These are phyloP conservation scores for Lotmaria passim DNA, from an alignment of 208 protist genomes.

Conservation along the genomic window DNA sequence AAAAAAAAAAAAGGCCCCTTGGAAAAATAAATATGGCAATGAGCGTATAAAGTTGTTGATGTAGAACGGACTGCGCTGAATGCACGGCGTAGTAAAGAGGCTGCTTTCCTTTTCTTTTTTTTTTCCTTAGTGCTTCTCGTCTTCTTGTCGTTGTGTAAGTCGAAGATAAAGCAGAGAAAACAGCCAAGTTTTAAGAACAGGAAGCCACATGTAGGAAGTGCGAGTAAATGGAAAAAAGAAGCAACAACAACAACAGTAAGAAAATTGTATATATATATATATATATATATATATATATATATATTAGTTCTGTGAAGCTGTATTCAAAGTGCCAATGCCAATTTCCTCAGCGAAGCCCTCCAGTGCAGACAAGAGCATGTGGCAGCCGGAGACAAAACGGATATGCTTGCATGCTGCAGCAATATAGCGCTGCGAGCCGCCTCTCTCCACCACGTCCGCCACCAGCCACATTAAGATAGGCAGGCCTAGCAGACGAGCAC, in stretches of 20 bases:
- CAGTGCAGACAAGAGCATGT: slow-evolving; percentile 45
- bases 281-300: background rate
- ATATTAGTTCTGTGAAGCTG: background rate
- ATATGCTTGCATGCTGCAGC: slow-evolving; percentile 48
- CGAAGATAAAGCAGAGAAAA: too few species aligned
- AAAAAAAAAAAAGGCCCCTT: too few species aligned
- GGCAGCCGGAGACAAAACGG: slow-evolving; percentile 35
- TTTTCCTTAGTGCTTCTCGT: too few species aligned
- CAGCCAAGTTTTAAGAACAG: too few species aligned
- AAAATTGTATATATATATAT: too few species aligned
- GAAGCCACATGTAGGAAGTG: too few species aligned
- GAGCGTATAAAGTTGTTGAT: too few species aligned
- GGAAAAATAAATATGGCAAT: too few species aligned
- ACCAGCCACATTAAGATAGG: slow-evolving; percentile 62
- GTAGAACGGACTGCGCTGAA: too few species aligned
- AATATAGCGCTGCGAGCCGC: slow-evolving; percentile 22
- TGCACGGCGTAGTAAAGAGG: too few species aligned
- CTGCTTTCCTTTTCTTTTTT: too few species aligned
- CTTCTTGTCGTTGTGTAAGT: background rate
- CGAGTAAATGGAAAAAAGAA: background rate
- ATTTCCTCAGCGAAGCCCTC: slow-evolving; percentile 8
- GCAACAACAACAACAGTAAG: background rate
- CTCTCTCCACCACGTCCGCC: background rate
- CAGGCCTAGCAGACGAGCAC: slow-evolving; percentile 36
- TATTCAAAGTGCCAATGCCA: background rate